A percentile compares a stretch with the other conserved stretches of the same genome.
These are phyloP conservation scores for Fusarium mundagurra DNA, from an alignment of 2,329 filamentous ascomycete species.

Conservation along the genomic window DNA sequence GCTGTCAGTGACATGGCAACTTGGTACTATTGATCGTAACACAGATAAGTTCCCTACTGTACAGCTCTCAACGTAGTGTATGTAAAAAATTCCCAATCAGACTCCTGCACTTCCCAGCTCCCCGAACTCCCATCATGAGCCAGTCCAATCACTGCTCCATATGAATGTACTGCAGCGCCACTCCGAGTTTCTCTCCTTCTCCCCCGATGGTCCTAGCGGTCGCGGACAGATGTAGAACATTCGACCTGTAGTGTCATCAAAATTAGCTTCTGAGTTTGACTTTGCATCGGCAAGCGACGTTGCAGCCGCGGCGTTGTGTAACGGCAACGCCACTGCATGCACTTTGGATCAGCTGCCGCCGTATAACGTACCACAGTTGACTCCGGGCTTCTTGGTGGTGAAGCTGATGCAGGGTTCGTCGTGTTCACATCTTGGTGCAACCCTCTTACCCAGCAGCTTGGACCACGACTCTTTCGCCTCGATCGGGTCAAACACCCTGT, in stretches of 20 bases:
- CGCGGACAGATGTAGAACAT: slow-evolving; percentile 73
- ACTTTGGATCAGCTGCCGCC: slow-evolving; percentile 1
- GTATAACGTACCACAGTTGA: slow-evolving; percentile 72
- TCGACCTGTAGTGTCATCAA: slow-evolving; percentile 54
- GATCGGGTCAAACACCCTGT: slow-evolving; percentile 72
- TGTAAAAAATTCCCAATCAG: not conserved
- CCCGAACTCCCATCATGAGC: slow-evolving; percentile 11
- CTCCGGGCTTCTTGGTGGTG: slow-evolving; percentile 86
- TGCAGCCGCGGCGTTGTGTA: slow-evolving; percentile 8
- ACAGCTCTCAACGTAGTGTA: not conserved
- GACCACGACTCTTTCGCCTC: slow-evolving; percentile 85
- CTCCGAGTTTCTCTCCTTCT: slow-evolving; percentile 83
- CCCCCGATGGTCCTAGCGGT: slow-evolving; percentile 84
- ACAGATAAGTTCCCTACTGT: not conserved
- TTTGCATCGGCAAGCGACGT: not conserved
- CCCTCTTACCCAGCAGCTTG: slow-evolving; percentile 80
- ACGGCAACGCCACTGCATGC: slow-evolving; percentile 14
- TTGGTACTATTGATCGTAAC: not conserved
- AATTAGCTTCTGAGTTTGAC: slow-evolving; percentile 25
- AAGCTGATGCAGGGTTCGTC: slow-evolving; percentile 85
- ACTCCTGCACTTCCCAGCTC: not conserved
- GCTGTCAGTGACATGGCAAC: not conserved
- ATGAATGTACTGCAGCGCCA: slow-evolving; percentile 92
- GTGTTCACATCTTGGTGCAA: slow-evolving; percentile 85
- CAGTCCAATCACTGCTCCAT: slow-evolving; percentile 70